Evolutionary conservation across 495 filamentous ascomycete species (phyloP).

Genomic region (Neurospora sp.): DNA sequence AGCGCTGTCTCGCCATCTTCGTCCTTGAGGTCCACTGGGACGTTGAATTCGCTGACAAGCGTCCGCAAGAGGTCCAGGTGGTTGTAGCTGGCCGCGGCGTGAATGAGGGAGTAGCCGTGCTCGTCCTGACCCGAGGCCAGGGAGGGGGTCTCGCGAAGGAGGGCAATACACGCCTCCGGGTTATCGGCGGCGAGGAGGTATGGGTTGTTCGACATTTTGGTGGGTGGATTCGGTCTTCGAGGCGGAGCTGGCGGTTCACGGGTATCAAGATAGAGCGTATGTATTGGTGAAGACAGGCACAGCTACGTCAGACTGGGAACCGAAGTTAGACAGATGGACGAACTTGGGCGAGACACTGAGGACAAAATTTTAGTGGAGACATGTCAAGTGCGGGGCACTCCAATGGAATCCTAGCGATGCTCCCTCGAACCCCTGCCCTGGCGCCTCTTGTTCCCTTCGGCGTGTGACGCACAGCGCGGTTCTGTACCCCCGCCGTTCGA

Average conservation of each 20-base stretch:
- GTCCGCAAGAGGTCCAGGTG: slow-evolving; percentile 69
- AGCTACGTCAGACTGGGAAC: not conserved
- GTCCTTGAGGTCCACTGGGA: slow-evolving; percentile 69
- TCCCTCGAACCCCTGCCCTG: not conserved
- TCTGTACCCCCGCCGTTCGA: not conserved
- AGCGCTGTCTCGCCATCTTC: slow-evolving; percentile 87
- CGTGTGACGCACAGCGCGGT: not conserved
- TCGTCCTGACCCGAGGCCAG: slow-evolving; percentile 64
- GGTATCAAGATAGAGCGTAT: not conserved
- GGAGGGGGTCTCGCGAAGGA: slow-evolving; percentile 55
- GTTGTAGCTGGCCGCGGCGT: slow-evolving; percentile 86
- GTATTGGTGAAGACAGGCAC: not conserved
- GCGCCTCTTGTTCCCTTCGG: not conserved
- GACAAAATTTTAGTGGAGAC: slow-evolving; percentile 5
- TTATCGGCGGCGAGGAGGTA: slow-evolving; percentile 75
- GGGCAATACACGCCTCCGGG: slow-evolving; percentile 50
- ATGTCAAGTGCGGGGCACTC: not conserved
- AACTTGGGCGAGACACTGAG: not conserved
- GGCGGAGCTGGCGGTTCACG: not conserved
- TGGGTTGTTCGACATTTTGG: slow-evolving; percentile 49
- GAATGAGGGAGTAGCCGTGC: slow-evolving; percentile 83
- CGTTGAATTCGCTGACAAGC: slow-evolving; percentile 67
- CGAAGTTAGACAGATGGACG: not conserved
- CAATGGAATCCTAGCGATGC: not conserved
- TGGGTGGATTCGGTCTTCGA: not conserved